Base-by-base conservation (phyloP, 768 basidiomycete genomes). In the Panellus pusillus region DNA sequence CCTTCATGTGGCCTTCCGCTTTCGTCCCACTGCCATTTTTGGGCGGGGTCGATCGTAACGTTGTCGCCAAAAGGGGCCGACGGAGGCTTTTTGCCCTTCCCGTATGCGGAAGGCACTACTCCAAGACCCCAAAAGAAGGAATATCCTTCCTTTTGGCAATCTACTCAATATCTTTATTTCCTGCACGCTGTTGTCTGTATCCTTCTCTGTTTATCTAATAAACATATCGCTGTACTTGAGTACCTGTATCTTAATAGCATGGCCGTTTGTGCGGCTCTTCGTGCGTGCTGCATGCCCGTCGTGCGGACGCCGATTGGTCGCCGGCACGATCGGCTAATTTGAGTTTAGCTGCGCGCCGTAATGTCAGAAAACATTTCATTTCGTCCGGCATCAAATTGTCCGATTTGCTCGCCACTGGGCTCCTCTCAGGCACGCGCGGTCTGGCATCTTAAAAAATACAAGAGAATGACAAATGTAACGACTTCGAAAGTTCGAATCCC, bases 141-240 rank as follows among this genome's bases (percentile, higher is more conserved):
- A 14, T 27, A 19, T 8, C 17, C 41, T 57, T 48, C 42, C 51
- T 45, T 57, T 44, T 49, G 31, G 43, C 44, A 41, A 32, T 44
- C 45, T 39, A 44, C 46, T 48, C 46, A 44, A 52, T 57, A 57
- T 57, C 55, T 44, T 57, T 57, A 57, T 57, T 47, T 31, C n/a
- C 37, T 28, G 42, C 35, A 47, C 19, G 17, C 17, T 43, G 47
- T 46, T 47, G 41, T 52, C 27, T 49, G 41, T 57, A 47, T 43
- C 28, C 39, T 42, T 20, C 24, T 19, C 44, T 47, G 36, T 24
- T 29, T 51, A 52, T 57, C 51, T 57, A 47, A 50, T 56, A 24
- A 9, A 19, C 20, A 48, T 35, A 36, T 42, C 17, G 18, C 35
- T 51, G 54, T 55, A 54, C 29, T 6, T 37, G 39, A 44, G 54